Conservation (phyloP, 768 basidiomycete genomes). For the Rossbeevera mucosa region DNA sequence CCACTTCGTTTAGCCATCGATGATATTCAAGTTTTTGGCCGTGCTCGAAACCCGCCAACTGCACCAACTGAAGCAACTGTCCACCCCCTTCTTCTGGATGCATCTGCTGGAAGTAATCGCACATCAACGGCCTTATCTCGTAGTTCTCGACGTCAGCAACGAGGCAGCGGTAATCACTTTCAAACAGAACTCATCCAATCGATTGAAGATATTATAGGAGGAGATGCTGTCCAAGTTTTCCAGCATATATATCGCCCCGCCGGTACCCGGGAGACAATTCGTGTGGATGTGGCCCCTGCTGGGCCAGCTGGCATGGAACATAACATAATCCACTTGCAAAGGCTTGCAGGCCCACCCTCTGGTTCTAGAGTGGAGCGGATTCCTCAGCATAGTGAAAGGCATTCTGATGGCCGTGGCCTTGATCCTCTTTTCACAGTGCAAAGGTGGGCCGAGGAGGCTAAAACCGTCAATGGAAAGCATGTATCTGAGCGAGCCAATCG, state of each 20-base stretch:
- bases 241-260: conserved; percentile 68
- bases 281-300: conserved; percentile 70
- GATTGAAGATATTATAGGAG: conserved; percentile 77
- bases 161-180: conserved; percentile 44
- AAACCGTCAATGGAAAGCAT: conserved; percentile 73
- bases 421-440: conserved; percentile 78
- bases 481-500: conserved; percentile 61
- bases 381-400: conserved; percentile 44
- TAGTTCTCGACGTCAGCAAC: conserved; percentile 50
- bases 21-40: conserved; percentile 59
- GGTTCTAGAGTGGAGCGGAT: conserved; percentile 60
- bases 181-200: conserved; percentile 64
- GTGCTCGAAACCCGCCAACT: conserved; percentile 46
- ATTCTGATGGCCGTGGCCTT: conserved; percentile 45
- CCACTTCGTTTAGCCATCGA: conserved; percentile 40
- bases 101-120: conserved; percentile 42
- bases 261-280: conserved; percentile 60
- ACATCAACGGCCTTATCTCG: conserved; percentile 43
- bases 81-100: conserved; percentile 79
- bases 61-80: conserved; percentile 66
- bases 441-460: conserved; percentile 87
- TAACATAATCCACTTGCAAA: conserved; percentile 44
- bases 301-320: conserved; percentile 59
- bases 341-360: conserved; percentile 44
- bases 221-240: conserved; percentile 76